Base-by-base conservation (phyloP, 352 stramenopile genomes). In the Globisporangium okanoganense region DNA sequence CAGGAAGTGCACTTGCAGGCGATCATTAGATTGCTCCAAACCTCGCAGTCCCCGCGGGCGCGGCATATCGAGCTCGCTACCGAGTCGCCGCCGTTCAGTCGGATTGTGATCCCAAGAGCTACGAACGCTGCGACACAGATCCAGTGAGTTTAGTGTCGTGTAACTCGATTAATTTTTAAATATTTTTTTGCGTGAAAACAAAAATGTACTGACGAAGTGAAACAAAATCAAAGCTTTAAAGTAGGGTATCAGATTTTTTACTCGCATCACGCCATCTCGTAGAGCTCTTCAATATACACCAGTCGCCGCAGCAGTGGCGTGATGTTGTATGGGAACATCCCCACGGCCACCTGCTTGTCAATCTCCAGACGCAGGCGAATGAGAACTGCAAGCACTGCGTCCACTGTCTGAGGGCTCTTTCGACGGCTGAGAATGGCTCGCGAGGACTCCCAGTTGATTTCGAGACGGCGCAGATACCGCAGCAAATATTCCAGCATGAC, bases 311-410 rank as follows among this genome's bases (percentile, higher is more conserved):
- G 54, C 5, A 92, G 61, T 10, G 78, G 75, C 5, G 12, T 55
- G 14, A 70, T 63, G 50, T 73, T 70, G 61, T 89, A 92, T 0
- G 82, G 82, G 47, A 90, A 89, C 20, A 89, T 56, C 9, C 57
- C 58, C 12, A 69, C 68, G 0, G 54, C 58, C 7, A 73, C 66
- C 10, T 88, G 73, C 7, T 73, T 75, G 54, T 81, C 71, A 18
- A 90, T 87, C 52, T 90, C 82, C 14, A 89, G 40, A 31, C 78
- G 71, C 33, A 89, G 58, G 12, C 80, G 80, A 54, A 90, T 89
- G 18, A 92, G 53, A 12, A 83, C 69, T 41, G 67, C 67, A 65
- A 92, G 70, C 4, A 87, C 66, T 12, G 31, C 25, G n/a, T 83
- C 61, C 12, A 83, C 64, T 48, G 56, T 66, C 3, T 59, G 45